Evolutionary conservation across 768 basidiomycete genomes (phyloP), one percentile per base, ranked within the genome.

Genomic region (Tylopilus vinaceipallidus): DNA sequence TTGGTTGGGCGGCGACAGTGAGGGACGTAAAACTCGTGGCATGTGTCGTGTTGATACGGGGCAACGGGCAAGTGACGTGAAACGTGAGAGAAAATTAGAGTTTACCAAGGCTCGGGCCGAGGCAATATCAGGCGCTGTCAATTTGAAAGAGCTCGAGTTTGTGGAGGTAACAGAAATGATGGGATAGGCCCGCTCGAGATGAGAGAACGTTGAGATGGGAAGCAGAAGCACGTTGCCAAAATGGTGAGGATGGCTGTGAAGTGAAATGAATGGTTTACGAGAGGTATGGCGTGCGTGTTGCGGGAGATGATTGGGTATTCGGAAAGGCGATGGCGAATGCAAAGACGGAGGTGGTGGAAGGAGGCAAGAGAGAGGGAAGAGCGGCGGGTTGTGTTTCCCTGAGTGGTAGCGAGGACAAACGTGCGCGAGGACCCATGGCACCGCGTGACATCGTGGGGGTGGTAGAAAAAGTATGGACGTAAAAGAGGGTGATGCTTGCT

Each of bases 341-440:
- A 48, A 47, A 41, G 38, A 58, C 52, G 40, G 23, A 49, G n/a
- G 34, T 23, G 19, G 34, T 26, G 27, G 42, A 47, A 37, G 45
- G 36, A 45, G 12, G 37, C 39, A 35, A 45, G 39, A 46, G 56
- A 45, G 24, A 40, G 45, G 6, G 26, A 40, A 19, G 16, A 29
- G 45, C 12, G 20, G 42, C 34, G 34, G 16, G 33, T 27, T 22
- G 47, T 35, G 44, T 17, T 37, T 26, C 29, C 30, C 40, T 40
- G 50, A 61, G 53, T 58, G 54, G 55, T 43, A 50, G 58, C 34
- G 52, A 43, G 55, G 54, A 61, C 66, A 61, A 70, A 68, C 66
- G 66, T 68, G 66, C 68, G 68, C 64, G 14, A 47, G 54, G 68
- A 68, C 66, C 68, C 66, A 38, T 64, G 68, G 42, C 68, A 68